Percentiles rank a stretch among this genome's conserved stretches.
Evolutionary conservation across 2,329 filamentous ascomycete species (phyloP).

Genomic region (Aspergillus clavatus): DNA sequence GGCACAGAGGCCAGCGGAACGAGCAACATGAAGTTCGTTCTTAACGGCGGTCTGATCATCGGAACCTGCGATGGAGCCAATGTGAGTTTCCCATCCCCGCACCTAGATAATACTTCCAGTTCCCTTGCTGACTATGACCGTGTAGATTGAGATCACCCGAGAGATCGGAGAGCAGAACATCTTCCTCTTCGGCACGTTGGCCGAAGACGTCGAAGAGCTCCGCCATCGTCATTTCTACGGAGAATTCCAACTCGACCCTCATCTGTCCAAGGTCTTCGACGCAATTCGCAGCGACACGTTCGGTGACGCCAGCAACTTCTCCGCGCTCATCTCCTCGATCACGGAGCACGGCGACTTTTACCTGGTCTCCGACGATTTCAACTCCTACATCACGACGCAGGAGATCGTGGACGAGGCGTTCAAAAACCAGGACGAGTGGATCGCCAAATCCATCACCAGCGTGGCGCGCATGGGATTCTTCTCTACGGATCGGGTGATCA

Average conservation of each 20-base stretch:
- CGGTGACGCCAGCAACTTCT: slow-evolving; percentile 72
- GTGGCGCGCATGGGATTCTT: slow-evolving; percentile 98
- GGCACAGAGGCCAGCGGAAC: slow-evolving; percentile 86
- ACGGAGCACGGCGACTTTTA: slow-evolving; percentile 96
- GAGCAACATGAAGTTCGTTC: slow-evolving; percentile 99
- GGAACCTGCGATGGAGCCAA: slow-evolving; percentile 98
- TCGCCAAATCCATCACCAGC: slow-evolving; percentile 80
- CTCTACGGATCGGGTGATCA: slow-evolving; percentile 88
- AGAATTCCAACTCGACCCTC: slow-evolving; percentile 68
- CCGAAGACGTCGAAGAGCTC: slow-evolving; percentile 94
- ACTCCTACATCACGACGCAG: slow-evolving; percentile 89
- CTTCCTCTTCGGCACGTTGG: slow-evolving; percentile 94
- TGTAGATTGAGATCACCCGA: slow-evolving; percentile 91
- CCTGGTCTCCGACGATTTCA: slow-evolving; percentile 94
- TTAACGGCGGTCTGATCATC: slow-evolving; percentile 95
- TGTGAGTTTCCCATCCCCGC: slow-evolving; percentile 50
- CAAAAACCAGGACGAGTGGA: slow-evolving; percentile 86
- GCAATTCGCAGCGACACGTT: slow-evolving; percentile 76
- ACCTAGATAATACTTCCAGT: not conserved
- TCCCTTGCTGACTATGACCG: slow-evolving; percentile 1
- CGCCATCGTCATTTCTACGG: slow-evolving; percentile 86
- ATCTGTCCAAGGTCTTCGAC: slow-evolving; percentile 75
- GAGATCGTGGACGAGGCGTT: slow-evolving; percentile 87
- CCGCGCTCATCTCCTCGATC: slow-evolving; percentile 77
- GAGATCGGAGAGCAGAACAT: slow-evolving; percentile 97